Base-by-base conservation (phyloP, 352 stramenopile species). In the Phytophthora palmivora region DNA sequence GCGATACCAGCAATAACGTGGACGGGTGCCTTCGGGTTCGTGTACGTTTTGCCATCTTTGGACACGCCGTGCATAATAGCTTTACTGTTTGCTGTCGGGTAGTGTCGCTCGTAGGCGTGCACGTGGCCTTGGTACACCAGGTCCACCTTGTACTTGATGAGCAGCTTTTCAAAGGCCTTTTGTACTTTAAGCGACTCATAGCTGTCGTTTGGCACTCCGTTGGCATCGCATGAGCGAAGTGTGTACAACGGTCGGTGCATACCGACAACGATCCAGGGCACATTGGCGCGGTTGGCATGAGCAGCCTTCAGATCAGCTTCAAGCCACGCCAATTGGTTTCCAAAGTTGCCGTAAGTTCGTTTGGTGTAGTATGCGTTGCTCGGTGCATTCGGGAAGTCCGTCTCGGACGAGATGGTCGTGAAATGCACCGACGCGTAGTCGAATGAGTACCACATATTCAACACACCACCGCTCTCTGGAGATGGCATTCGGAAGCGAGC, bases 351-450 rank as follows among this genome's bases (percentile, higher is more conserved):
- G 48, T 76, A 76, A 15, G 61, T 70, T 10, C 57, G 63, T 8
- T 67, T 67, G 22, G 54, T 67, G 24, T 57, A 49, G 48, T 79
- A 79, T 18, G 67, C 60, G 39, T 82, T 82, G 48, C 22, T 75
- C 6, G 74, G 74, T 4, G 70, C 67, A 43, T 69, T 54, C 4
- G 48, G 46, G 42, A 67, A 84, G 50, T 84, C 76, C 14, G 77
- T 94, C 62, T 96, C 88, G 45, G 81, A 89, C 45, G 82, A 87
- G 7, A 96, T 70, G 19, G 79, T 72, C n/a, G 84, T 85, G 42
- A 94, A 90, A 60, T 96, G 88, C 19, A 91, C 76, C 14, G 71
- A 70, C 0, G 47, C 70, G 41, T 76, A 73, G 21, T 78, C 67
- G 50, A 78, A 82, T 16, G 74, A 78, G 37, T 78, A 79, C 70